Evolutionary conservation across 164 flowering plant species (phyloP).

Genomic region (Magnolia kwangsiensis): DNA sequence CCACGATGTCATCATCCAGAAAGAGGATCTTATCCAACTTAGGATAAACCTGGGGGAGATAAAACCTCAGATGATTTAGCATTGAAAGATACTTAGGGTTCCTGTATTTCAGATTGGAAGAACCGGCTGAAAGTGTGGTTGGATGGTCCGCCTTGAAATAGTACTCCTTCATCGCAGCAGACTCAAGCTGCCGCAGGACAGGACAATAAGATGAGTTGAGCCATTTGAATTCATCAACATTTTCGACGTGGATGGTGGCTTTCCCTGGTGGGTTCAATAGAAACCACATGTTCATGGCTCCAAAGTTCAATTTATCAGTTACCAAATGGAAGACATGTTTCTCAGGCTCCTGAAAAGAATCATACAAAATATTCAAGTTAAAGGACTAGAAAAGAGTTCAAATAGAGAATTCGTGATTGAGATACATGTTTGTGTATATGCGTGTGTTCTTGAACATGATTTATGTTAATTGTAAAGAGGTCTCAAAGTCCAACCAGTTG

Average conservation of each 20-base stretch:
- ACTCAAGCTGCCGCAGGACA: slow-evolving; percentile 82
- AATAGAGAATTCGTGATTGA: not conserved
- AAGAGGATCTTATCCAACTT: slow-evolving; percentile 91
- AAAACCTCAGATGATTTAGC: slow-evolving; percentile 95
- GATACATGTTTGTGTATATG: not conserved
- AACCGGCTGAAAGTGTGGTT: slow-evolving; percentile 73
- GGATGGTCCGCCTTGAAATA: slow-evolving; percentile 95
- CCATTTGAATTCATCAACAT: slow-evolving; percentile 98
- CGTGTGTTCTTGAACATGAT: not conserved
- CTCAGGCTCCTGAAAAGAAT: slow-evolving; percentile 70
- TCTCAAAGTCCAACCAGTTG: not conserved
- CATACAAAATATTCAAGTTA: not conserved
- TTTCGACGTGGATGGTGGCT: slow-evolving; percentile 95
- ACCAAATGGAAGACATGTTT: slow-evolving; percentile 98
- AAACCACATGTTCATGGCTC: slow-evolving; percentile 99
- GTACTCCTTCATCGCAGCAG: slow-evolving; percentile 94
- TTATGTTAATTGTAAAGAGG: no score
- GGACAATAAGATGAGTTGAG: slow-evolving; percentile 97
- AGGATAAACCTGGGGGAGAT: slow-evolving; percentile 96
- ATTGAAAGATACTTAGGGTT: slow-evolving; percentile 98
- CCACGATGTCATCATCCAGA: slow-evolving; percentile 99
- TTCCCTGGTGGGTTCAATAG: slow-evolving; percentile 92
- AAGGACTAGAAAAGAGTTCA: not conserved
- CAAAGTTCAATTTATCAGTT: slow-evolving; percentile 91
- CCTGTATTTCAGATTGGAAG: slow-evolving; percentile 92